phyloP scores from a whole-genome alignment of 2,329 filamentous ascomycete species.

The Sclerotinia glacialis region DNA sequence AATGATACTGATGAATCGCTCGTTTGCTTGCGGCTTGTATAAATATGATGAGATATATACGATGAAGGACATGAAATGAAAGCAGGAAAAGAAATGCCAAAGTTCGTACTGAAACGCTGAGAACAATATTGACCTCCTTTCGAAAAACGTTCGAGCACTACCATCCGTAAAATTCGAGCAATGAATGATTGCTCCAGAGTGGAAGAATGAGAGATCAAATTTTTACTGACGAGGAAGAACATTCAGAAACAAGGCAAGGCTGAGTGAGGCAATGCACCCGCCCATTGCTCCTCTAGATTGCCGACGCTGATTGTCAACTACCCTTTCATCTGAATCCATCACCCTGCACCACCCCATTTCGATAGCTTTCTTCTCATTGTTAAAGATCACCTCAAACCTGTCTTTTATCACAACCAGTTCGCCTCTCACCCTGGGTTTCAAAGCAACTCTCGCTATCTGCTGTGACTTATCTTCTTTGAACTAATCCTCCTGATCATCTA shows the following conservation, averaged over 20 bases:
- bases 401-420: constrained; percentile 30
- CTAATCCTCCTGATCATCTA: constrained; percentile 16
- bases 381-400: constrained; percentile 30
- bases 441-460: background rate
- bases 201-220: background rate
- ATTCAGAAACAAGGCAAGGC: background rate
- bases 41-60: too few species aligned
- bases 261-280: too few species aligned
- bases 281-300: background rate
- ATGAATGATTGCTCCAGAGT: background rate
- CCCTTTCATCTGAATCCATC: constrained; percentile 6
- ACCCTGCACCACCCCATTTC: constrained; percentile 25
- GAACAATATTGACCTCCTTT: background rate
- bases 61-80: background rate
- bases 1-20: background rate
- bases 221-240: background rate
- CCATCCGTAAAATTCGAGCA: background rate
- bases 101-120: background rate
- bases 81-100: background rate
- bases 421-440: constrained; percentile 1
- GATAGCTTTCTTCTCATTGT: constrained; percentile 27
- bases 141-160: too few species aligned
- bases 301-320: background rate
- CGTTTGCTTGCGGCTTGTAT: accelerated
- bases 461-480: constrained; percentile 17